A percentile compares a stretch with the other conserved stretches of the same genome.
These are phyloP conservation scores for Penicillium digitatum DNA, from an alignment of 2,329 filamentous ascomycete genomes.

Conservation along the genomic window DNA sequence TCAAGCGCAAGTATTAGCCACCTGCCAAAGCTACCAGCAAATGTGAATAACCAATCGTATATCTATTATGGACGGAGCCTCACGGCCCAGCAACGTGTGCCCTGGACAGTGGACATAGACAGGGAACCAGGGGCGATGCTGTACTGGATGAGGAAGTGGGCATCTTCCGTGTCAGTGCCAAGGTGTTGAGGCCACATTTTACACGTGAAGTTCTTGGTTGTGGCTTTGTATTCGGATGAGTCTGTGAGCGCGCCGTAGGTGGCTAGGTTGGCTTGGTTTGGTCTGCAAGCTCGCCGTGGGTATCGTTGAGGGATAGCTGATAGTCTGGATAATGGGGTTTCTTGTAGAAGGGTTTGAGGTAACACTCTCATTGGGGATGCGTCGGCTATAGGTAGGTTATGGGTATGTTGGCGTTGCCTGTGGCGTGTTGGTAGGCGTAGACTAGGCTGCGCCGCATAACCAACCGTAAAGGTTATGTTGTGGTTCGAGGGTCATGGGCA, in stretches of 20 bases:
- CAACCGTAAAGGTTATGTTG: slow-evolving; percentile 40
- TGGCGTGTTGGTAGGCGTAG: slow-evolving; percentile 25
- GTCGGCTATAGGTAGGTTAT: no score
- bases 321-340: not conserved
- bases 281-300: no score
- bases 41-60: slow-evolving; percentile 37
- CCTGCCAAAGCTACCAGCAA: slow-evolving; percentile 34
- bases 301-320: not conserved
- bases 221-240: not conserved
- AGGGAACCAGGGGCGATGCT: no score
- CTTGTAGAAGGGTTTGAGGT: not conserved
- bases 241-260: not conserved
- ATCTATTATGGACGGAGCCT: slow-evolving; percentile 29
- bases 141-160: no score
- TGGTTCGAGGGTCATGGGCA: no score
- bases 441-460: slow-evolving; percentile 33
- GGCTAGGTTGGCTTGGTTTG: not conserved
- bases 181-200: no score
- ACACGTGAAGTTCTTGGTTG: no score
- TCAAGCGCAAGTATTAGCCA: slow-evolving; percentile 13
- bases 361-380: no score
- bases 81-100: not conserved
- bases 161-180: no score
- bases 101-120: no score
- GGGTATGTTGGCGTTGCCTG: no score